A percentile compares a stretch with the other conserved stretches of the same genome.
These are phyloP conservation scores for Thraustochytrium sp. DNA, from an alignment of 352 stramenopile genomes.

Conservation along the genomic window DNA sequence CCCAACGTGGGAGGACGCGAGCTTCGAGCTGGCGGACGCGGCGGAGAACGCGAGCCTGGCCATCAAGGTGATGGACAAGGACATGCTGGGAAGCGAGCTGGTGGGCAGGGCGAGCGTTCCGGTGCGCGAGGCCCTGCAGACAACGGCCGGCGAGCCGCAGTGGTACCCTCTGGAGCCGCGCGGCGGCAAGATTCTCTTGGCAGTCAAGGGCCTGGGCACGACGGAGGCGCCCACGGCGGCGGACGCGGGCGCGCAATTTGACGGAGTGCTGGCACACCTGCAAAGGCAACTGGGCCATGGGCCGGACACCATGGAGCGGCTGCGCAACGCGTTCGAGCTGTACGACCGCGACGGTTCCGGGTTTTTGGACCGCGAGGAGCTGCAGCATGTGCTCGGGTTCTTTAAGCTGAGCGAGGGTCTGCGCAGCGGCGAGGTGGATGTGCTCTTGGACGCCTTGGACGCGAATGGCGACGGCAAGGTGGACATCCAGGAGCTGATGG, in stretches of 20 bases:
- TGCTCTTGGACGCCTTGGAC: slow-evolving; percentile 5
- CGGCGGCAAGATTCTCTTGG: not conserved
- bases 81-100: not conserved
- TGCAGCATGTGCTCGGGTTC: not conserved
- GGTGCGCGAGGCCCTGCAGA: not conserved
- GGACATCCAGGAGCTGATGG: not conserved
- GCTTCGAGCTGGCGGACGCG: not conserved
- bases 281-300: not conserved
- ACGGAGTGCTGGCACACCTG: not conserved
- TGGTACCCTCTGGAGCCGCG: not conserved
- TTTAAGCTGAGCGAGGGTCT: not conserved
- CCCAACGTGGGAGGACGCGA: not conserved
- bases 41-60: not conserved
- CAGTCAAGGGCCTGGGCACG: not conserved
- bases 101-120: not conserved
- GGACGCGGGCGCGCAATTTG: not conserved
- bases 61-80: slow-evolving; percentile 19
- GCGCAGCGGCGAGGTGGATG: not conserved
- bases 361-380: not conserved
- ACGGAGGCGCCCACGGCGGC: not conserved
- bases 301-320: not conserved
- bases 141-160: not conserved
- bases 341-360: not conserved
- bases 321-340: slow-evolving; percentile 4
- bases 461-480: not conserved